Base-by-base conservation (phyloP, 2,329 filamentous ascomycete genomes). In the Mariannaea elegans region DNA sequence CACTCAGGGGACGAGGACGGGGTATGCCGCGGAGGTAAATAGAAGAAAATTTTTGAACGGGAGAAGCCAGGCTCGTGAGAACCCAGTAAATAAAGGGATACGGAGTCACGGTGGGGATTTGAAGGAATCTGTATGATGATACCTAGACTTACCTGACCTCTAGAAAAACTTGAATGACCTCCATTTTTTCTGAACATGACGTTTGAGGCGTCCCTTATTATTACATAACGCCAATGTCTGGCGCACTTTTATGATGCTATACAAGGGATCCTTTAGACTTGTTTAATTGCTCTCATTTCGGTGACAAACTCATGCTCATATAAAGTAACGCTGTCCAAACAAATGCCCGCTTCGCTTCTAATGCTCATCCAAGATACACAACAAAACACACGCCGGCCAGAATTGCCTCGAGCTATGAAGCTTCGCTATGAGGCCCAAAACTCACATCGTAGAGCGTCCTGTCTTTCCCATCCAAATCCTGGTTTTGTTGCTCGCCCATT, bases 1-100 rank as follows among this genome's bases (percentile, higher is more conserved):
- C 93, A 39, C 80, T 98, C 67, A 86, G 94, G 64, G 92, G 91
- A 61, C 83, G 93, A 68, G 93, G 94, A 64, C 88, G 93, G 56
- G 93, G 93, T 32, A 95, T 98, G 93, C 94, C 95, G 23, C 87
- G 92, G 77, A 85, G 92, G 82, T 94, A 84, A 72, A 67, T 32
- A 61, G 59, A 53, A 63, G 63, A 64, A 61, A 58, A 64, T 55
- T 57, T 36, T 36, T 41, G 64, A 69, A 59, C 55, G 59, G 56
- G 59, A 60, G 47, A 62, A 51, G 57, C 39, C 59, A 65, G 51
- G 53, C 34, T 38, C 47, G 49, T 58, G 45, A 58, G 47, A 18
- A 46, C 57, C 62, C 48, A 68, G 58, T 46, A 52, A 51, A 58
- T 54, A 64, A 66, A 64, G 49, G 50, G 53, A 59, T 57, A 56